Evolutionary conservation across 1,139 yeast species (phyloP).

Genomic region (Candida tetrigidarum): DNA sequence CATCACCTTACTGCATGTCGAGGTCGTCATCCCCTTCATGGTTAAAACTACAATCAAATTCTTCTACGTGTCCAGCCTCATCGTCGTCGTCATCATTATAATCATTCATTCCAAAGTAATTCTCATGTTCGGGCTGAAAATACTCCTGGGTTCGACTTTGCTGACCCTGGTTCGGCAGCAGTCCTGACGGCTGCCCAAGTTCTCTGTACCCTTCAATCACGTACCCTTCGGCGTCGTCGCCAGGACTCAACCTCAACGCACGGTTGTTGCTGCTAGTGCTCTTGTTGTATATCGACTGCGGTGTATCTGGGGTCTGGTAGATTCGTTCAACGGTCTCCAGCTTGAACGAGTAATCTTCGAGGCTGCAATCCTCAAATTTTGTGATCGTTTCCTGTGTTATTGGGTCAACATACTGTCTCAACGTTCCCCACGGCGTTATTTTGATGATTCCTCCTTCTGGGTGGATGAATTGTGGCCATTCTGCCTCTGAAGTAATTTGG

Average conservation of each 20-base stretch:
- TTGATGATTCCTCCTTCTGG: conserved; percentile 70
- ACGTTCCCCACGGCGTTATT: conserved; percentile 64
- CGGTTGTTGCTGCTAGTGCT: not conserved
- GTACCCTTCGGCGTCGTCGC: conserved; percentile 45
- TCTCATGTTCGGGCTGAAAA: conserved; percentile 41
- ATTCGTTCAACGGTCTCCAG: conserved; percentile 20
- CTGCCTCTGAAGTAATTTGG: conserved; percentile 39
- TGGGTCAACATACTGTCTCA: conserved; percentile 38
- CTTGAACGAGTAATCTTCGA: conserved; percentile 38
- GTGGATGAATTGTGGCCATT: conserved; percentile 64
- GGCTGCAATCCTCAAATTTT: conserved; percentile 48
- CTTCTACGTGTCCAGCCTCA: conserved; percentile 8
- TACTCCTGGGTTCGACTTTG: conserved; percentile 15
- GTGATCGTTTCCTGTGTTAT: conserved; percentile 41
- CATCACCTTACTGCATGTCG: too few relatives aligned
- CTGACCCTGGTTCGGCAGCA: conserved; percentile 12
- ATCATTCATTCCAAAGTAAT: conserved; percentile 40
- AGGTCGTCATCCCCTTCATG: conserved; percentile 15
- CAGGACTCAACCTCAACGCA: conserved; percentile 33
- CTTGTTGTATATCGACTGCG: conserved; percentile 33
- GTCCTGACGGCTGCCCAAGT: conserved; percentile 4
- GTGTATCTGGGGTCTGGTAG: conserved; percentile 27
- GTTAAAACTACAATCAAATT: conserved; percentile 11
- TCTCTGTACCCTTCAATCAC: conserved; percentile 43
- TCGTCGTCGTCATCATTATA: conserved; percentile 11